Evolutionary conservation across 1,284 basidiomycete species (phyloP), one percentile per base, ranked within the genome.

Genomic region (Pseudozyma flocculosa): DNA sequence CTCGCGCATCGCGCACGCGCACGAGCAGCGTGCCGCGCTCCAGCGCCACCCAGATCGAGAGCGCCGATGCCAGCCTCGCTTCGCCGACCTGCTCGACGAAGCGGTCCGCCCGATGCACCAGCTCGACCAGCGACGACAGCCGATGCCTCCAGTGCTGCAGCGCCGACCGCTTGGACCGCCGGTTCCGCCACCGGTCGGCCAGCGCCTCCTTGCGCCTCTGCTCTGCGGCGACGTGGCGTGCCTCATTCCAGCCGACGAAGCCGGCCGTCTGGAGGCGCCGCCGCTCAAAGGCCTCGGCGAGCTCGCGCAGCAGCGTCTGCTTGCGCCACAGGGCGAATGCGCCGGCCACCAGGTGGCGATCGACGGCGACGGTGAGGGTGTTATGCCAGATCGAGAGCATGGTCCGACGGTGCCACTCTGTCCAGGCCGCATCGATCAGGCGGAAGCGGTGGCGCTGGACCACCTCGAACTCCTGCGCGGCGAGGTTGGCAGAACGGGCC

Each of bases 181-280:
- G 50, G 15, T 37, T 17, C 1, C 50, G 55, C 68, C 66, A 70
- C 19, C 68, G 54, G 5, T 43, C 37, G 3, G 68, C 61, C 11
- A 70, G 34, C 8, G 61, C 60, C 23, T 68, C 56, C 21, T 54
- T 50, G 29, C 56, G 58, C 22, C 48, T 40, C 32, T 59, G 46
- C 17, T 51, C 50, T 1, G 50, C 21, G 19, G 23, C 22, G 17
- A n/a, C 26, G 7, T 4, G 11, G 11, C 45, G 19, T 1, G 55
- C 50, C 5, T 32, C 15, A 19, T 50, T 48, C 66, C 66, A 68
- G 13, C 24, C 22, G 9, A 55, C 52, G 8, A 68, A 37, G 8
- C 49, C 52, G 10, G 51, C 57, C 3, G 54, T 49, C 43, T 57
- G 54, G 7, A 64, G 47, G 4, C 64, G 52, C 18, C 59, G 68